Base-by-base conservation (phyloP, 2,329 filamentous ascomycete species). In the Metarhizium anisopliae region DNA sequence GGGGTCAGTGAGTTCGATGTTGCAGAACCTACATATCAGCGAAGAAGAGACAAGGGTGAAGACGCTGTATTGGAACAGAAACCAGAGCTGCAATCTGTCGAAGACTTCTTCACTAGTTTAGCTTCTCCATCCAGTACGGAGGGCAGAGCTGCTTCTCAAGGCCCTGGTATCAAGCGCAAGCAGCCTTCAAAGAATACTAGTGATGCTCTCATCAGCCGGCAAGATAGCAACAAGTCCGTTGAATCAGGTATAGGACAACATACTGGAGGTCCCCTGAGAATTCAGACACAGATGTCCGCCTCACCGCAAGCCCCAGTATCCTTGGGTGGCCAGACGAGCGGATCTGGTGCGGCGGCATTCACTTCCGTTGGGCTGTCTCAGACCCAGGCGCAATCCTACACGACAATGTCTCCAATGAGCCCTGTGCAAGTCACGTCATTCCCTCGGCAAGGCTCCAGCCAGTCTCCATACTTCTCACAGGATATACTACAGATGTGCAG, bases 1-100 rank as follows among this genome's bases (percentile, higher is more conserved):
- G 94, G 94, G 2, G 89, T 97, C 16, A 90, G 89, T 3, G 84
- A 89, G 58, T 80, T 85, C 1, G 90, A 96, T 65, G 94, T 90
- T 70, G 85, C 90, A 64, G 90, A 94, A 61, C 86, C 89, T 1
- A 83, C 82, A 32, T 73, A 78, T 4, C 77, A 81, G 45, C 78
- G 82, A 63, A 85, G 86, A 67, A 89, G 86, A 62, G 89, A 95
- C 65, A 86, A 82, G 45, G 87, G 88, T 8, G 87, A 89, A n/a
- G 91, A 96, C 66, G 91, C 88, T 0, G 90, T 94, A 1, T 79
- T 96, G 61, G 89, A 91, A 58, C 89, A 96, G 64, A 92, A 93
- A 67, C 84, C 89, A 2, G 89, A 95, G 67, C 76, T 96, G n/a
- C 89, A 94, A 65, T 95, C 90, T 4, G 91, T 96, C 0, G 92